Evolutionary conservation across 345 rosid species (phyloP), one percentile per base, ranked within the genome.

Genomic region (Hibiscus tridactylites): DNA sequence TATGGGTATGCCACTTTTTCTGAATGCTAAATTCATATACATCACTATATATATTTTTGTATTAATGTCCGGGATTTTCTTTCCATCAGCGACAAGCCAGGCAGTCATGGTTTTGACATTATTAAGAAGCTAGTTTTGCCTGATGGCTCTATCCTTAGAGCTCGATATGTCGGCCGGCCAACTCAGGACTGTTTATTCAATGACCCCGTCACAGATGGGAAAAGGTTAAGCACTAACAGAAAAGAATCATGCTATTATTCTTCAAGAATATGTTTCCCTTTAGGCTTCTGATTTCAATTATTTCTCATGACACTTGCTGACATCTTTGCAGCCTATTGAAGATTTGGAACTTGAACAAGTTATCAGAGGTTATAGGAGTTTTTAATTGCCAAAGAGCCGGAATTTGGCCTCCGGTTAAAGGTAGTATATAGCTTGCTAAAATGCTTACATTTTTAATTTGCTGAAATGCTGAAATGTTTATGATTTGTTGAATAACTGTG

Each of bases 381-480:
- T 89, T 87, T 58, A 89, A 89, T 74, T 89, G 87, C 79, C 93
- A 85, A 87, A 89, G 87, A 71, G 83, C 82, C 47, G 89, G 89
- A 76, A 65, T 76, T 65, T 84, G 90, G 86, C 88, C 88, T 16
- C 35, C 26, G 16, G 52, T 65, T 33, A 72, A 52, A 75, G 77
- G 75, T 15, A 64, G 71, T 44, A 35, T 42, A 12, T 12, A n/a
- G 21, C 21, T 21, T 21, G 21, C 21, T 21, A 21, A 21, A 21
- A 21, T 21, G 21, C 21, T 21, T 0, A 21, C 21, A 21, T 21
- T 0, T 21, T 21, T 21, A 21, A 21, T 21, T 21, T 21, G 21
- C 21, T 21, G 21, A 21, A 21, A 0, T 21, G 21, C 21, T 21
- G 21, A 21, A 21, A 0, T 21, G 21, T 21, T 21, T 21, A 21